A percentile compares a stretch with the other conserved stretches of the same genome.
These are phyloP conservation scores for Lophiotrema nucula DNA, from an alignment of 495 filamentous ascomycete genomes.

Conservation along the genomic window DNA sequence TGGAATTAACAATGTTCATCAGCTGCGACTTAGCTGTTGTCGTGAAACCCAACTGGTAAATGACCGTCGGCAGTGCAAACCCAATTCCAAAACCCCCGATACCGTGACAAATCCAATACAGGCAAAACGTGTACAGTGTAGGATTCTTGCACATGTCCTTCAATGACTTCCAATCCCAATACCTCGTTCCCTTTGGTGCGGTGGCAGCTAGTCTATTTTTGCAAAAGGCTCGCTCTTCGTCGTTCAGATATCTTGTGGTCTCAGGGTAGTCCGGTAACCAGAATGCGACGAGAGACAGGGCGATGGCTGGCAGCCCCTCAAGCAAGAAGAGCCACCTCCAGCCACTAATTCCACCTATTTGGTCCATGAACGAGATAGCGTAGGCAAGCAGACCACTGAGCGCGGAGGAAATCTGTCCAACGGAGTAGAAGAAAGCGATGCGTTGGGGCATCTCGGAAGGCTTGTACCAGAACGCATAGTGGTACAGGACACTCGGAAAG, in stretches of 20 bases:
- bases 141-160: conserved; percentile 82
- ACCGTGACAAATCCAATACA: conserved; percentile 43
- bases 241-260: conserved; percentile 42
- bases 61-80: conserved; percentile 83
- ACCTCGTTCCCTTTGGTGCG: conserved; percentile 39
- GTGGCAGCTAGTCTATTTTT: conserved; percentile 72
- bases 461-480: conserved; percentile 48
- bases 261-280: conserved; percentile 48
- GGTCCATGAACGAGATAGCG: conserved; percentile 46
- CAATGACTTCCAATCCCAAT: conserved; percentile 37
- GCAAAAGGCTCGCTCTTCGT: conserved; percentile 37
- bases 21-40: conserved; percentile 24
- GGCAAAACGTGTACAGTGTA: conserved; percentile 70
- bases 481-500: conserved; percentile 45
- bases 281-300: conserved; percentile 42
- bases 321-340: conserved; percentile 52
- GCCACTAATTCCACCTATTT: conserved; percentile 39
- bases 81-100: conserved; percentile 82
- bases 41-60: conserved; percentile 59
- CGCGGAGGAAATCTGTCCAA: neutral
- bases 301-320: conserved; percentile 47
- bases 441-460: conserved; percentile 42
- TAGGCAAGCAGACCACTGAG: conserved; percentile 46
- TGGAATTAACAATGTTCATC: conserved; percentile 35
- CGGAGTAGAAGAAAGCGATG: conserved; percentile 44